Evolutionary conservation across 1,284 basidiomycete genomes (phyloP).

Genomic region (Apiotrichum mycotoxinovorans): DNA sequence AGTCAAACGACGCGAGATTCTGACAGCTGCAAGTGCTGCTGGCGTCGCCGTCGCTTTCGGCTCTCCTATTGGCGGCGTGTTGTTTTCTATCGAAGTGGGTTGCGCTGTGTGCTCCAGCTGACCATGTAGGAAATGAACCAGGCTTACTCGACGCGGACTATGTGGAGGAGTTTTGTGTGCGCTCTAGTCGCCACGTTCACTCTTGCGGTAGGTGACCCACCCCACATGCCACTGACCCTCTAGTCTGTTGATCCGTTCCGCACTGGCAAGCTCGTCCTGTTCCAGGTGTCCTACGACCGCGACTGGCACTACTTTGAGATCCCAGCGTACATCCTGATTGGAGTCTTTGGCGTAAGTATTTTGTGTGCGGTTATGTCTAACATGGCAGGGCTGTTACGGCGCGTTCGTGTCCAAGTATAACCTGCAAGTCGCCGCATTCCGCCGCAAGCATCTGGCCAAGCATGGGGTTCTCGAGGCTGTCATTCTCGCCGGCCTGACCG

Average conservation of each 20-base stretch:
- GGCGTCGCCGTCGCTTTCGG: constrained; percentile 98
- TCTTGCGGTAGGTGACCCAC: constrained; percentile 65
- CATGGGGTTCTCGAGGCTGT: constrained; percentile 89
- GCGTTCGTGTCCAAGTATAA: constrained; percentile 97
- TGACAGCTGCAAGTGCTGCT: constrained; percentile 93
- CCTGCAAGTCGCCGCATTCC: constrained; percentile 88
- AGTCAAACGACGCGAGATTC: constrained; percentile 94
- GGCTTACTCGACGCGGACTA: constrained; percentile 91
- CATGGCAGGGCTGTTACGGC: constrained; percentile 81
- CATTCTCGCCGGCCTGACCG: constrained; percentile 78
- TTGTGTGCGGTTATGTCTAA: constrained; percentile 2
- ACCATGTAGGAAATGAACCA: constrained; percentile 89
- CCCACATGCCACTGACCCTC: constrained; percentile 2
- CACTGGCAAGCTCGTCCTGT: constrained; percentile 95
- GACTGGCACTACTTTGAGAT: constrained; percentile 99
- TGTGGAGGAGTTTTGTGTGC: constrained; percentile 98
- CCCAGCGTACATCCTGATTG: constrained; percentile 88
- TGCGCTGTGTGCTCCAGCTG: neutral
- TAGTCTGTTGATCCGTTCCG: constrained; percentile 97
- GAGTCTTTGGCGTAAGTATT: constrained; percentile 82
- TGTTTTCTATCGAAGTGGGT: constrained; percentile 68
- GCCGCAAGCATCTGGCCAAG: constrained; percentile 77
- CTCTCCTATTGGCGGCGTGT: constrained; percentile 92
- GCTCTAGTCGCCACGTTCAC: constrained; percentile 95
- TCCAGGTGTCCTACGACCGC: constrained; percentile 94